Base-by-base conservation (phyloP, 2,329 filamentous ascomycete genomes). In the Phialemoniopsis sp. region DNA sequence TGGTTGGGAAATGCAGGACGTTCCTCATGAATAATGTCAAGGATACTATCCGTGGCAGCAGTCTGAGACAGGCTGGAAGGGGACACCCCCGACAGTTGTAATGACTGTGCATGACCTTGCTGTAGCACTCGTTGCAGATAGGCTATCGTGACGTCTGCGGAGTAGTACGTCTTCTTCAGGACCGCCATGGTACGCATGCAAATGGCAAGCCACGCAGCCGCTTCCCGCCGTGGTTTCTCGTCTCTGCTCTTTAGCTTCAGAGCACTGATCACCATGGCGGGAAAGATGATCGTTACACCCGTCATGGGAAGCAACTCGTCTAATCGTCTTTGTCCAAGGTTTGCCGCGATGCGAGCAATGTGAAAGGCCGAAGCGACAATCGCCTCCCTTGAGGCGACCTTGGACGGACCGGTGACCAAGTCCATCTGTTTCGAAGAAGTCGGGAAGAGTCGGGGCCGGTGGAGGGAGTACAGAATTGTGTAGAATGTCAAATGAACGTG, bases 171-270 rank as follows among this genome's bases (percentile, higher is more conserved):
- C 55, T 95, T 89, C 29, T 89, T 81, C 15, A 97, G 73, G 46
- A 84, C 85, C 58, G 89, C 83, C 72, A 96, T 86, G 43, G 95
- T 89, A 34, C 83, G 78, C 88, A 96, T 95, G 66, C 91, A 96
- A 58, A 89, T 84, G 51, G 84, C 85, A 67, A 95, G 95, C 15
- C 89, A 87, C 42, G 83, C 78, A 17, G 89, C 76, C 34, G 87
- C 89, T 32, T 79, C 73, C 43, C 86, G 77, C 14, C 88, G 80
- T 4, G 85, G 82, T 39, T 81, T 78, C 15, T 79, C 76, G 39
- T 87, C 80, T 5, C 82, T 83, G 28, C 87, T 88, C 59, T 94
- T 95, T 73, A 95, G 90, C 58, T 95, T 89, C 8, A 95, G 76
- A 14, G 95, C 76, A 56, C 95, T 90, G 40, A 95, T 94, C 50